Evolutionary conservation across 2,329 filamentous ascomycete species (phyloP).

Genomic region (Bipolaris sorokiniana): DNA sequence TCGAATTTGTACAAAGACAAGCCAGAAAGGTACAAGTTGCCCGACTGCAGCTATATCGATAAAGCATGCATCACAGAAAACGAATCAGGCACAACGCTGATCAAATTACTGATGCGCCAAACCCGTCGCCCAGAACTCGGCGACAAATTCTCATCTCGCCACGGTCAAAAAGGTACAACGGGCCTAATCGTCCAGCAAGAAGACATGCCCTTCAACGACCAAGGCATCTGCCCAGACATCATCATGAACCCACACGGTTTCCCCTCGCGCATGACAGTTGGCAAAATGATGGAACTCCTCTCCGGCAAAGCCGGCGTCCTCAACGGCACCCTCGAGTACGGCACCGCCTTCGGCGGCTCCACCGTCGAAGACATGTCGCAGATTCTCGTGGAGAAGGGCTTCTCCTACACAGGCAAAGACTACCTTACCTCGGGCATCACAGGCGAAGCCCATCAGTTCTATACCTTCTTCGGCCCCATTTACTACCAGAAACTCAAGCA

Average conservation of each 20-base stretch:
- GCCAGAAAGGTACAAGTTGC: slow-evolving; percentile 78
- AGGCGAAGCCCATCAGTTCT: slow-evolving; percentile 89
- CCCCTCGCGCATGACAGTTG: slow-evolving; percentile 98
- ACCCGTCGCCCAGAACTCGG: slow-evolving; percentile 93
- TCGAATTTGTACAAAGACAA: slow-evolving; percentile 69
- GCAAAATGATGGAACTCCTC: slow-evolving; percentile 93
- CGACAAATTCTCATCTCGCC: slow-evolving; percentile 97
- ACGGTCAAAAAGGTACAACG: slow-evolving; percentile 97
- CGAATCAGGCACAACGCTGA: slow-evolving; percentile 79
- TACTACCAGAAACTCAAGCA: slow-evolving; percentile 99
- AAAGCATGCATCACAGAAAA: slow-evolving; percentile 94
- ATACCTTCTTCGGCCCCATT: slow-evolving; percentile 98
- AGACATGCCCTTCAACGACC: slow-evolving; percentile 94
- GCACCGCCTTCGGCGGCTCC: slow-evolving; percentile 82
- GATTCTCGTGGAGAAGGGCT: slow-evolving; percentile 84
- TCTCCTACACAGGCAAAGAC: slow-evolving; percentile 96
- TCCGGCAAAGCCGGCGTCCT: slow-evolving; percentile 93
- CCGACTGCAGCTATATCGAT: slow-evolving; percentile 88
- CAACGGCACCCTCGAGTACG: slow-evolving; percentile 84
- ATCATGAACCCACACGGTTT: slow-evolving; percentile 99
- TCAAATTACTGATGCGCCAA: slow-evolving; percentile 96
- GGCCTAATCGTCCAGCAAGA: slow-evolving; percentile 96
- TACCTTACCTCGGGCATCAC: slow-evolving; percentile 95
- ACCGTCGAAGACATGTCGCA: slow-evolving; percentile 89
- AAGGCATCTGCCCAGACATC: slow-evolving; percentile 91